Percentiles rank a stretch among this genome's conserved stretches.
These are phyloP conservation scores for Rosellinia necatrix DNA, from an alignment of 2,329 filamentous ascomycete species.

Conservation along the genomic window DNA sequence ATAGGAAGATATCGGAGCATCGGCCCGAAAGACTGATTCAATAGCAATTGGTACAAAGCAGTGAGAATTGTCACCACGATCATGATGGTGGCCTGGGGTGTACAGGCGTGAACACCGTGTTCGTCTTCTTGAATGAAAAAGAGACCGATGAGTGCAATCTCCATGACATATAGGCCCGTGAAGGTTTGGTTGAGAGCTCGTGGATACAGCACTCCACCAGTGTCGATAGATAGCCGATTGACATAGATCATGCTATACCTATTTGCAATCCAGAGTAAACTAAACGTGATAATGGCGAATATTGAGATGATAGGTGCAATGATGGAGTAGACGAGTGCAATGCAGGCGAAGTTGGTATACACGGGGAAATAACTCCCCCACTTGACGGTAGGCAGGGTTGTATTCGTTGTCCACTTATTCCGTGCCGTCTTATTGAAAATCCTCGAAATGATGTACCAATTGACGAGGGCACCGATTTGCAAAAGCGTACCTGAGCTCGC, in stretches of 20 bases:
- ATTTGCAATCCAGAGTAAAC: conserved; percentile 90
- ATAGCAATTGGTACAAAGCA: conserved; percentile 73
- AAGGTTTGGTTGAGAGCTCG: conserved; percentile 94
- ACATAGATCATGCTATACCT: conserved; percentile 98
- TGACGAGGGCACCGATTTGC: conserved; percentile 76
- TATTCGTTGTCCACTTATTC: conserved; percentile 86
- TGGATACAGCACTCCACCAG: conserved; percentile 89
- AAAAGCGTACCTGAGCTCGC: conserved; percentile 88
- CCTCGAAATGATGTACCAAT: conserved; percentile 81
- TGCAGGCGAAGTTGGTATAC: conserved; percentile 95
- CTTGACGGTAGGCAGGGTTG: conserved; percentile 73
- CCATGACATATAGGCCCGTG: conserved; percentile 92
- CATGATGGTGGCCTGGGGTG: conserved; percentile 83
- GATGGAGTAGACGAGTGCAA: conserved; percentile 85
- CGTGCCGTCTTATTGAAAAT: conserved; percentile 81
- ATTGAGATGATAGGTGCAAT: conserved; percentile 88
- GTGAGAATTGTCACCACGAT: conserved; percentile 75
- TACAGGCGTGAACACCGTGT: conserved; percentile 59
- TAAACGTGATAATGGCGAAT: conserved; percentile 92
- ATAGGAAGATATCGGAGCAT: conserved; percentile 89
- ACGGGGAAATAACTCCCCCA: conserved; percentile 97
- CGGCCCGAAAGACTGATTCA: conserved; percentile 84
- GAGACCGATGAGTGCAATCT: conserved; percentile 83
- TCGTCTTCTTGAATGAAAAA: conserved; percentile 78
- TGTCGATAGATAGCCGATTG: conserved; percentile 85